phyloP scores from a whole-genome alignment of 2,329 filamentous ascomycete genomes.

The Aschersonia sp. region DNA sequence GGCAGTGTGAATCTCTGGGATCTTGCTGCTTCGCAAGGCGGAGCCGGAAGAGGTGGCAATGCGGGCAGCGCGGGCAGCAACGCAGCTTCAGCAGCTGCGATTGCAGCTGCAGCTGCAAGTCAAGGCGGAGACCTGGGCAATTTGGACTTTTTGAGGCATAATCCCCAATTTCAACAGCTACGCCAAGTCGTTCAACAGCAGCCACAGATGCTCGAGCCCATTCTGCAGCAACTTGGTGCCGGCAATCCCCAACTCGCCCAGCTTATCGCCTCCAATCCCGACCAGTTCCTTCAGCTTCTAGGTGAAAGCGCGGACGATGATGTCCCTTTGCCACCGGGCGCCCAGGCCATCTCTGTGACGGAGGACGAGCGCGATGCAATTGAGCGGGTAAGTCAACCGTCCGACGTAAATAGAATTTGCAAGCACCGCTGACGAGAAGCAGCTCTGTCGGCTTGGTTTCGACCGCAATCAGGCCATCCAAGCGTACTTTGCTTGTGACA shows the following conservation, averaged over 20 bases:
- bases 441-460: slow-evolving; percentile 90
- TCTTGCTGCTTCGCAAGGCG: slow-evolving; percentile 64
- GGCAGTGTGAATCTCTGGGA: slow-evolving; percentile 82
- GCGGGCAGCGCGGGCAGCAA: slow-evolving; percentile 20
- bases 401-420: background rate
- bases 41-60: slow-evolving; percentile 24
- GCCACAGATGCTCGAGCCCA: slow-evolving; percentile 96
- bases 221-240: slow-evolving; percentile 86
- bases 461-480: slow-evolving; percentile 88
- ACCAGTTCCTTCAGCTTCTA: slow-evolving; percentile 82
- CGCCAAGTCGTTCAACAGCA: slow-evolving; percentile 95
- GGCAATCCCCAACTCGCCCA: slow-evolving; percentile 91
- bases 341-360: slow-evolving; percentile 80
- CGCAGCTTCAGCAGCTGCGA: slow-evolving; percentile 28
- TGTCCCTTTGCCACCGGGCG: slow-evolving; percentile 71
- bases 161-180: slow-evolving; percentile 95
- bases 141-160: slow-evolving; percentile 86
- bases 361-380: slow-evolving; percentile 96
- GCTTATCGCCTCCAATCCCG: slow-evolving; percentile 80
- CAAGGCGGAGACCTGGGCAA: slow-evolving; percentile 50
- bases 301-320: slow-evolving; percentile 81
- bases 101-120: slow-evolving; percentile 34
- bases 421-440: background rate
- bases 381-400: slow-evolving; percentile 52
- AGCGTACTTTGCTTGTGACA: slow-evolving; percentile 98